Conservation (phyloP, 2,329 filamentous ascomycete genomes). For the Colletotrichum karsti region DNA sequence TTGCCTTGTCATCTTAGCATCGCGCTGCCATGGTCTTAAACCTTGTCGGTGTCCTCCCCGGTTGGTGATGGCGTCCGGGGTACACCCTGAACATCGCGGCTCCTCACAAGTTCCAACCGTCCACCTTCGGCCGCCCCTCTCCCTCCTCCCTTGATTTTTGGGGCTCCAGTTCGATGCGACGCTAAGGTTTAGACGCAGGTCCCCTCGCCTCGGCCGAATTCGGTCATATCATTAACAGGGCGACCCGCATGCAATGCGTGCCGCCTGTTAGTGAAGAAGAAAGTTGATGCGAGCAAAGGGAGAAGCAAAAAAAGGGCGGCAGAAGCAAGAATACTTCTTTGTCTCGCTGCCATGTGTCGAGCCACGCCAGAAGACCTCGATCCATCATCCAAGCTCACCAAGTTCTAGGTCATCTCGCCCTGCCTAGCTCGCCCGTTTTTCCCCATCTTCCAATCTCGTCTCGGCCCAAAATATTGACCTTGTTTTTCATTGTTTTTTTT, state of each 20-base stretch:
- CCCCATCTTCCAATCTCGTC: neutral
- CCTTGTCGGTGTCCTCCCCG: neutral
- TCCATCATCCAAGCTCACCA: neutral
- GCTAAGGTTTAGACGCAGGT: neutral
- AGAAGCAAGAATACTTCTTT: neutral
- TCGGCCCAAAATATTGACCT: neutral
- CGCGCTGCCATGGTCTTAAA: too few relatives aligned
- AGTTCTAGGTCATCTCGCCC: neutral
- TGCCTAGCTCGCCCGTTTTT: neutral
- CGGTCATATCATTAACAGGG: slow-evolving; percentile 4
- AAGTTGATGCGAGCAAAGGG: neutral
- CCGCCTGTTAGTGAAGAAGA: slow-evolving; percentile 15
- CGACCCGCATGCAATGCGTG: neutral
- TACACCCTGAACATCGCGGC: slow-evolving; percentile 11
- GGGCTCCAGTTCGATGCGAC: slow-evolving; percentile 6
- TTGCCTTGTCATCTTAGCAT: neutral
- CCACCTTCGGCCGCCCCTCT: neutral
- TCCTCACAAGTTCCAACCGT: neutral
- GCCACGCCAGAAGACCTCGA: neutral
- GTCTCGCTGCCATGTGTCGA: slow-evolving; percentile 15
- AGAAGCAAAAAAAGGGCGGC: neutral
- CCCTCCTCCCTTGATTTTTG: neutral
- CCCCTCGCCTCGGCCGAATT: neutral
- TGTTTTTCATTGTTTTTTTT: neutral
- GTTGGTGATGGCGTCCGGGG: neutral